phyloP scores from a whole-genome alignment of 2,329 filamentous ascomycete genomes.

The Arthrobotrys iridis region DNA sequence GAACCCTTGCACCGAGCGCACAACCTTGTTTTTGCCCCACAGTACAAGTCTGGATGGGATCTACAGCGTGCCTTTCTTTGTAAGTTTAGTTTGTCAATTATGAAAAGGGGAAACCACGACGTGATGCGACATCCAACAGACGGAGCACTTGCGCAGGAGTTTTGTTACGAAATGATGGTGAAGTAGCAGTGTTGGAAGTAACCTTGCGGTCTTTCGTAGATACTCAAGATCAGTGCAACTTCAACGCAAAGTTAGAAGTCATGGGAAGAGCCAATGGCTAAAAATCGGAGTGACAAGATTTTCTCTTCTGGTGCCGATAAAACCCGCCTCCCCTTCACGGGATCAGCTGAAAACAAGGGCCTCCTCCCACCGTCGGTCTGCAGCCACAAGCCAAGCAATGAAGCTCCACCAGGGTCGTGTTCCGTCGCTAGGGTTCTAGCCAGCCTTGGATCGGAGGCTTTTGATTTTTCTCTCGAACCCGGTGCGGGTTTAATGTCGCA shows the following conservation, averaged over 20 bases:
- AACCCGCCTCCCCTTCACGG: background rate
- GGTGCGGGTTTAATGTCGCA: background rate
- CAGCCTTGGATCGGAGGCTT: conserved; percentile 7
- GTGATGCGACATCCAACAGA: background rate
- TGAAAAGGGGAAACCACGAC: background rate
- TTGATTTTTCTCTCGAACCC: conserved; percentile 4
- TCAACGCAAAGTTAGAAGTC: too few species aligned
- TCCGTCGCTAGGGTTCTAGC: background rate
- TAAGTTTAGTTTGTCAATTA: background rate
- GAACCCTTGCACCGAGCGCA: conserved; percentile 3
- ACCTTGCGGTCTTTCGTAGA: too few species aligned
- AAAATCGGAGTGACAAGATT: background rate
- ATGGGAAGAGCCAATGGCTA: background rate
- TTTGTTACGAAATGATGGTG: too few species aligned
- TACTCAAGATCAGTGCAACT: too few species aligned
- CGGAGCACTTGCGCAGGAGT: too few species aligned
- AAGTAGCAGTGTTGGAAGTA: too few species aligned
- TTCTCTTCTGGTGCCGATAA: background rate
- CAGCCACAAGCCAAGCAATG: conserved; percentile 15
- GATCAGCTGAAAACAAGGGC: conserved; percentile 1
- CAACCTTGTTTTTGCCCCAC: conserved; percentile 5
- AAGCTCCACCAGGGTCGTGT: background rate
- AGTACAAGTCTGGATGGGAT: background rate
- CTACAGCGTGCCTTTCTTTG: background rate
- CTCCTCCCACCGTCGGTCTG: background rate